A percentile compares a stretch with the other conserved stretches of the same genome.
Conservation (phyloP, 2,329 filamentous ascomycete genomes). For the Tolypocladium inflatum region DNA sequence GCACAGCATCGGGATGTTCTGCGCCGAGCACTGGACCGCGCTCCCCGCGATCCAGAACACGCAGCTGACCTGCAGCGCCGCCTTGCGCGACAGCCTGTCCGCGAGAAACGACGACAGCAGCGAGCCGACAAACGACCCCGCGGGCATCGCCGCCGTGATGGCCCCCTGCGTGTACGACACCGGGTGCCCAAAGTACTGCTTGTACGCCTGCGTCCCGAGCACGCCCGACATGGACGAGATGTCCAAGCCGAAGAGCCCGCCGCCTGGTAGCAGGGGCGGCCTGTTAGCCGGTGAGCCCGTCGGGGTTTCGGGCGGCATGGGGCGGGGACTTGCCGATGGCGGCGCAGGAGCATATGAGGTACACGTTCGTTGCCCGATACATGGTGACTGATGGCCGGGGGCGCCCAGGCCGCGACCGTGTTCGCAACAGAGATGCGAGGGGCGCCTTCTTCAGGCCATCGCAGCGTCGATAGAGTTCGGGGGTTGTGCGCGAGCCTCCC, state of each 20-base stretch:
- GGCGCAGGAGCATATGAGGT: conserved; percentile 52
- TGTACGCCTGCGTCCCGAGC: conserved; percentile 58
- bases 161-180: conserved; percentile 51
- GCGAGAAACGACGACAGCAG: conserved; percentile 40
- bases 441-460: neutral
- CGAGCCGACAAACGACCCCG: conserved; percentile 56
- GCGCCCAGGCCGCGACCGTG: no score
- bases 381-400: conserved; percentile 13
- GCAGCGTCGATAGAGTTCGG: neutral
- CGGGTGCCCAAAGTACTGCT: conserved; percentile 60
- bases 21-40: conserved; percentile 49
- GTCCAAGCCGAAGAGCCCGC: conserved; percentile 69
- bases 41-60: conserved; percentile 41
- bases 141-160: conserved; percentile 66
- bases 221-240: conserved; percentile 66
- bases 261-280: conserved; percentile 33
- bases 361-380: conserved; percentile 41
- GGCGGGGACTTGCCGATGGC: conserved; percentile 39
- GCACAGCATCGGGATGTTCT: conserved; percentile 62
- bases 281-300: no score
- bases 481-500: neutral
- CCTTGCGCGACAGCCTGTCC: conserved; percentile 39
- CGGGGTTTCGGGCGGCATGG: neutral
- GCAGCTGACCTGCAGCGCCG: conserved; percentile 38
- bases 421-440: neutral